These are phyloP conservation scores for Xylogone sp. DNA, from an alignment of 2,329 filamentous ascomycete genomes.

Conservation along the genomic window DNA sequence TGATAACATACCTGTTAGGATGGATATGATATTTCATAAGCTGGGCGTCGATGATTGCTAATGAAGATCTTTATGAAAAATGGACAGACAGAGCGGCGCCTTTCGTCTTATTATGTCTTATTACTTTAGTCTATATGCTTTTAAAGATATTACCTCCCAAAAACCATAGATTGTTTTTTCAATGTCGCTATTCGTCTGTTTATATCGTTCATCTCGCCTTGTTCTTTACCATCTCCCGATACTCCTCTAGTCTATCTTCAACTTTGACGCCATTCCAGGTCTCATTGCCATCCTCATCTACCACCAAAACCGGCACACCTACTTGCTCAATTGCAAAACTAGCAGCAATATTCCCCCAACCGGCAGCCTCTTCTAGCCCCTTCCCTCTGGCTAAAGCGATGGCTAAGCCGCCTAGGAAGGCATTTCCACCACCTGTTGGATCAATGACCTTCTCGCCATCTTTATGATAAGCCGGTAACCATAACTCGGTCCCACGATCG, in stretches of 20 bases:
- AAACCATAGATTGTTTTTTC: not conserved
- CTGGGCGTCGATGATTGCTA: not conserved
- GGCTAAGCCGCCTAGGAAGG: conserved; percentile 66
- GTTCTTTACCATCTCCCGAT: conserved; percentile 22
- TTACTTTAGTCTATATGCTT: not conserved
- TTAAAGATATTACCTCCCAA: not conserved
- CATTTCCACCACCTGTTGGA: conserved; percentile 91
- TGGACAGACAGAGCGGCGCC: not conserved
- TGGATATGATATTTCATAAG: not conserved
- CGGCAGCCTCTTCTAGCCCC: conserved; percentile 64
- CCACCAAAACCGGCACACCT: conserved; percentile 64
- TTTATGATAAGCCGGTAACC: conserved; percentile 75
- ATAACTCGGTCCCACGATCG: conserved; percentile 53
- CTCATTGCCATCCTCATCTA: conserved; percentile 43
- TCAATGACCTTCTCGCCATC: conserved; percentile 63
- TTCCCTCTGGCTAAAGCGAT: conserved; percentile 58
- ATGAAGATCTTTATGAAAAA: not conserved
- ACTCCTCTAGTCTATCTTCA: conserved; percentile 48
- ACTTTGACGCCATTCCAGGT: conserved; percentile 59
- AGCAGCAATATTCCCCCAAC: conserved; percentile 77
- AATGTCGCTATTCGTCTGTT: not conserved
- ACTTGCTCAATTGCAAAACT: conserved; percentile 95
- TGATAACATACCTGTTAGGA: conserved; percentile 1
- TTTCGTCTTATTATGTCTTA: not conserved
- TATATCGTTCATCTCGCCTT: not conserved